These are phyloP conservation scores for Edaphochlamys debaryana DNA, from an alignment of 139 green algal species.

Conservation along the genomic window DNA sequence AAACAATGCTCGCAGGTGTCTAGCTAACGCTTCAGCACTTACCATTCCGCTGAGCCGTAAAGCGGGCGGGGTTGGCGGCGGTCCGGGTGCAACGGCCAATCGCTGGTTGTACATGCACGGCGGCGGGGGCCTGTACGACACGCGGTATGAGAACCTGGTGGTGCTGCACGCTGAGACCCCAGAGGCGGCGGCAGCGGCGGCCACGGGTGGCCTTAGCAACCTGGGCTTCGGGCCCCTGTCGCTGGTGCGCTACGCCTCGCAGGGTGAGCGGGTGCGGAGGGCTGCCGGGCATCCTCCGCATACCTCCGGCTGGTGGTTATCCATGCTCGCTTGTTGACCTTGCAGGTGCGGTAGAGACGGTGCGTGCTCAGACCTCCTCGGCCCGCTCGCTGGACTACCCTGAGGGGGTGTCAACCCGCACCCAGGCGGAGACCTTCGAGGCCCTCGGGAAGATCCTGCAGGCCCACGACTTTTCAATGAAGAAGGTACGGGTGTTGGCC, in stretches of 20 bases:
- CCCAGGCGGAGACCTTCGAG: background rate
- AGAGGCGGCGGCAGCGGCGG: slow-evolving; percentile 13
- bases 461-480: slow-evolving; percentile 4
- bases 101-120: slow-evolving; percentile 30
- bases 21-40: slow-evolving; percentile 7
- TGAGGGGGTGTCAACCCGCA: background rate
- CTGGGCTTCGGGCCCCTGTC: slow-evolving; percentile 32
- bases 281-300: background rate
- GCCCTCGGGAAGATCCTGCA: background rate
- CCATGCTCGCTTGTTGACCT: background rate
- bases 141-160: slow-evolving; percentile 33
- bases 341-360: slow-evolving; percentile 10
- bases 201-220: background rate
- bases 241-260: slow-evolving; percentile 4
- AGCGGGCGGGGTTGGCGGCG: background rate
- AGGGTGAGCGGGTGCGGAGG: background rate
- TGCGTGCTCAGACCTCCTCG: background rate
- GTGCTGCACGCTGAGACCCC: slow-evolving; percentile 5
- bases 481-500: background rate
- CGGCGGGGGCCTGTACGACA: slow-evolving; percentile 33
- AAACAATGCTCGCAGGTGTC: slow-evolving; percentile 20
- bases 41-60: background rate
- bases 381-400: slow-evolving; percentile 30
- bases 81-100: too few species aligned
- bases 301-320: too few species aligned